phyloP scores from a whole-genome alignment of 768 basidiomycete genomes.

The Lactifluus rugatus region DNA sequence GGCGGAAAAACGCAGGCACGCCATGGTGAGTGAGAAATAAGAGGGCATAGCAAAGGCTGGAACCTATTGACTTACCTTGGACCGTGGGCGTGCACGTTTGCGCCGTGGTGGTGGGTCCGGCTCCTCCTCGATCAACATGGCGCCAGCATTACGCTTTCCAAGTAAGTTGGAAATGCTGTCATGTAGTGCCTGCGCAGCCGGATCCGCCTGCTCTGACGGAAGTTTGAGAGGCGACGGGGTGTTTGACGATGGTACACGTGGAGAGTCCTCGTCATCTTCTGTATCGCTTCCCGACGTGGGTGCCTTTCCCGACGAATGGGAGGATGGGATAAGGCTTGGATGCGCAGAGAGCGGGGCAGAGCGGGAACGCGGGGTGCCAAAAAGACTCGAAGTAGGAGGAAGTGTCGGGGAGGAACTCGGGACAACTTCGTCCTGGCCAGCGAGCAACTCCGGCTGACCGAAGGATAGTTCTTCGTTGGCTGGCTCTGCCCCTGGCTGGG shows the following conservation, averaged over 20 bases:
- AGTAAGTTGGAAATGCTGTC: constrained; percentile 60
- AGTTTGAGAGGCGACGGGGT: constrained; percentile 26
- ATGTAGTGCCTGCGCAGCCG: constrained; percentile 46
- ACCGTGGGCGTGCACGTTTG: constrained; percentile 32
- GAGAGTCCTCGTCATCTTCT: constrained; percentile 20
- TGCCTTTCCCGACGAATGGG: neutral
- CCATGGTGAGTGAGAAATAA: neutral
- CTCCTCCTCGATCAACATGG: constrained; percentile 24
- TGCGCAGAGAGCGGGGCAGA: constrained; percentile 7
- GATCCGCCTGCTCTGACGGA: constrained; percentile 33
- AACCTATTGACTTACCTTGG: constrained; percentile 26
- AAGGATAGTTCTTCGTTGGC: neutral
- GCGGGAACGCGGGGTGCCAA: neutral
- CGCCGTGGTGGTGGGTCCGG: constrained; percentile 21
- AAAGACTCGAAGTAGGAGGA: constrained; percentile 5
- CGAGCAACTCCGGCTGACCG: neutral
- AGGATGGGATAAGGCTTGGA: neutral
- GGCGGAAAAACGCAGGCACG: neutral
- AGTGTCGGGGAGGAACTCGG: constrained; percentile 5
- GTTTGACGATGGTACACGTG: constrained; percentile 6
- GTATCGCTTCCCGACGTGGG: constrained; percentile 23
- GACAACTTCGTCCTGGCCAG: constrained; percentile 5
- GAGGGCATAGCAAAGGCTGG: neutral
- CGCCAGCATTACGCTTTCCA: constrained; percentile 46
- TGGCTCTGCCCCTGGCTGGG: neutral